phyloP scores from a whole-genome alignment of 371 early-diverging fungal genomes.

The Smittium culicis region DNA sequence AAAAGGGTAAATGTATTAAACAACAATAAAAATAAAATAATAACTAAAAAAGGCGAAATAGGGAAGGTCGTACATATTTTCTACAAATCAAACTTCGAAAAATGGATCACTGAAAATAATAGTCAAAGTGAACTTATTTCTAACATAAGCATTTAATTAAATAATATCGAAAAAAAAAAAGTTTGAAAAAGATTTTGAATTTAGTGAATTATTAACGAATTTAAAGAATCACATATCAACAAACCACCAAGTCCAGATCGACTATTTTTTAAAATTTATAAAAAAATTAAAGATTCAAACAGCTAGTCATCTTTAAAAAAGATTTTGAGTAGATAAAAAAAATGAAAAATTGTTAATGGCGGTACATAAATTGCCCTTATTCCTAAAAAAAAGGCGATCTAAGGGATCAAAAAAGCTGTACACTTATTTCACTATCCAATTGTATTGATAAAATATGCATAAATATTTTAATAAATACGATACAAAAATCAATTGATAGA shows the following conservation, averaged over 20 bases:
- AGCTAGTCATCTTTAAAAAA: background rate
- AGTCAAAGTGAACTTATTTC: too few species aligned
- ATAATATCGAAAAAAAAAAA: background rate
- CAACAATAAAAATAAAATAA: background rate
- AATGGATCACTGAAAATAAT: too few species aligned
- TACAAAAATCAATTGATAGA: background rate
- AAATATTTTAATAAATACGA: background rate
- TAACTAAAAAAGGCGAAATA: too few species aligned
- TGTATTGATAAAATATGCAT: too few species aligned
- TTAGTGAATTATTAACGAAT: background rate
- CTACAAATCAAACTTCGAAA: too few species aligned
- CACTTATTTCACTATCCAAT: too few species aligned
- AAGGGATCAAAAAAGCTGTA: background rate
- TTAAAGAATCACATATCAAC: background rate
- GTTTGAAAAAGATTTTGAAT: background rate
- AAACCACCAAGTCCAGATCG: conserved; percentile 15
- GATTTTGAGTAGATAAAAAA: background rate
- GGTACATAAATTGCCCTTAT: background rate
- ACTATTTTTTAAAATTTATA: conserved; percentile 10
- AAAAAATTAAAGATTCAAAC: background rate
- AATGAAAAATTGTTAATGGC: background rate
- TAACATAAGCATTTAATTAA: too few species aligned
- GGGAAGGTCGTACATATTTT: too few species aligned
- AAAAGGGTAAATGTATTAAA: background rate
- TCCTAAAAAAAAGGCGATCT: background rate